Evolutionary conservation across 257 asterid species (phyloP), one percentile per base, ranked within the genome.

Genomic region (Scutellaria baicalensis): DNA sequence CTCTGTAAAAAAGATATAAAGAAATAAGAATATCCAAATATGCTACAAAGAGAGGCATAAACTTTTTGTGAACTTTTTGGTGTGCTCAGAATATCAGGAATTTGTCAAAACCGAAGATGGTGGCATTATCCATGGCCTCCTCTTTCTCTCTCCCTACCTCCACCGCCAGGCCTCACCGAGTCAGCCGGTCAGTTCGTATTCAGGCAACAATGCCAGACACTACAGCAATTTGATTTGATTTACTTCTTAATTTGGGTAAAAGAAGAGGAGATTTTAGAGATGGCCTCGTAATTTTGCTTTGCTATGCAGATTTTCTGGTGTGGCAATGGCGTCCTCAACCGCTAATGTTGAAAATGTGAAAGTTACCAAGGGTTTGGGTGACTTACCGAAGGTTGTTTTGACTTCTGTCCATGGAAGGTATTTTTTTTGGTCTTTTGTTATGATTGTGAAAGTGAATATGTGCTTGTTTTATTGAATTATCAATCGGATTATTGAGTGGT

Each of bases 331-430:
- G 66, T 86, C 91, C 59, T 86, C 97, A 14, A 74, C 82, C 71
- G 83, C 76, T n/a, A 77, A 54, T 71, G 76, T 76, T 40, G 92
- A 81, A 61, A 86, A 59, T 72, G 90, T 94, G 49, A 81, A 86
- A 75, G 74, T 89, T 61, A 70, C 86, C 7, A 77, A 86, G 82
- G 96, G 99, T 16, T 75, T 84, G 76, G 99, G 97, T 14, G 86
- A 86, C 83, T 81, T 94, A 71, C 93, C 89, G 14, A 91, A 86
- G 81, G 86, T 91, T 59, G 70, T 75, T 67, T 83, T 94, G 91
- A 87, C 90, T 81, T 86, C 96, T 76, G 79, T 77, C 61, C 84
- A 79, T 52, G 99, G 99, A 79, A 91, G 99, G 99, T 91, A 69
- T 18, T 47, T 63, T 63, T 61, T 33, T 47, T 11, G 12, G 7